Base-by-base conservation (phyloP, 495 filamentous ascomycete genomes). In the Penicillium nucicola region DNA sequence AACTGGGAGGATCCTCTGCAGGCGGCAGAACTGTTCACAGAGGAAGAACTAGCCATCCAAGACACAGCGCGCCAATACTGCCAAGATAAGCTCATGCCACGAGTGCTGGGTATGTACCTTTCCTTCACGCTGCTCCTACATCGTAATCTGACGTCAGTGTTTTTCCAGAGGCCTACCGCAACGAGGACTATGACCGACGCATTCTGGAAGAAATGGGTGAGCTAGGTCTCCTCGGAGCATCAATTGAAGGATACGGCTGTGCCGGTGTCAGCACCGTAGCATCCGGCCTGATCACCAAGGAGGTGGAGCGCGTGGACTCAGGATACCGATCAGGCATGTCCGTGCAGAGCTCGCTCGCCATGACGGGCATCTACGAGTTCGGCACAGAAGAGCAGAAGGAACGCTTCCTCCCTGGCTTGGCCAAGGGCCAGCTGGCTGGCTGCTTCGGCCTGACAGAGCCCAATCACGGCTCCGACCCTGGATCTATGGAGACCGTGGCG, bases 191-290 rank as follows among this genome's bases (percentile, higher is more conserved):
- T 69, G 93, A 98, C 68, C 80, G 79, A 46, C 81, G 83, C 50
- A 96, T 98, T 40, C 79, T 97, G 18, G 79, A 82, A 61, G 93
- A 98, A 71, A 98, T 98, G 93, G 93, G 93, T 50, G 90, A 95
- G 58, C 73, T 98, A 13, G 93, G 93, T 30, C 79, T 98, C 0
- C 76, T 98, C 10, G 93, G 93, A 25, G 87, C 93, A 39, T 95
- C 86, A 28, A 93, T 98, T 52, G 66, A 95, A 41, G 93, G 93
- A 33, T 96, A 97, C 55, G 93, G 81, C 5, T 98, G 93, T 62
- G 92, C 95, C n/a, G 93, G 95, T 38, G 89, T 88, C 5, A 92
- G 88, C 57, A 91, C 84, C 44, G 90, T 98, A 28, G 90, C 95
- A 1, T 88, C 87, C 2, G 95, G 93, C 13, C 75, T 98, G 48